Percentiles rank a stretch among this genome's conserved stretches.
These are phyloP conservation scores for Erysimum cheiri DNA, from an alignment of 441 rosid species.

Conservation along the genomic window DNA sequence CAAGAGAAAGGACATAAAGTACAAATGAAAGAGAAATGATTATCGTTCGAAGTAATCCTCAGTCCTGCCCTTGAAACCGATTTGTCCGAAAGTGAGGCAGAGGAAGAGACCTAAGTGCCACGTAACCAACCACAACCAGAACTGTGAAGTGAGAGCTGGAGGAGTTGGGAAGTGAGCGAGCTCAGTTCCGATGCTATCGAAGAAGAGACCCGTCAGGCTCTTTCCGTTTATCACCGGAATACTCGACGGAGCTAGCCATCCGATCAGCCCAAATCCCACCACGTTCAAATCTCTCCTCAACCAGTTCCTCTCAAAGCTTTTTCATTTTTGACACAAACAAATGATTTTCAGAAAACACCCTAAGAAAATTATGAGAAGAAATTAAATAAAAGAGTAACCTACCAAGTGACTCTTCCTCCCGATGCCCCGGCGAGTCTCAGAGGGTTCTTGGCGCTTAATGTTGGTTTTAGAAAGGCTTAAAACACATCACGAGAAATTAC, in stretches of 20 bases:
- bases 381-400: conserved; percentile 17
- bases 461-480: conserved; percentile 66
- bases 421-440: conserved; percentile 53
- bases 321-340: conserved; percentile 4
- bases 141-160: conserved; percentile 75
- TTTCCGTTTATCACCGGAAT: conserved; percentile 80
- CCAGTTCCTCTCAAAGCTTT: conserved; percentile 89
- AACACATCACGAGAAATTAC: not conserved
- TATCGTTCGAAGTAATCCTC: conserved; percentile 66
- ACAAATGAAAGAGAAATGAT: conserved; percentile 8
- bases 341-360: not conserved
- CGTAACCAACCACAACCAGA: conserved; percentile 82
- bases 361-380: not conserved
- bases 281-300: conserved; percentile 75
- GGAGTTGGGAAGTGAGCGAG: conserved; percentile 89
- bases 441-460: conserved; percentile 61
- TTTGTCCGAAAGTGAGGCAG: conserved; percentile 90
- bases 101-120: conserved; percentile 90
- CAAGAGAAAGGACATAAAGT: conserved; percentile 23
- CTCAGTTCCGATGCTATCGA: conserved; percentile 88
- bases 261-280: conserved; percentile 86
- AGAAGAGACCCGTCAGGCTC: conserved; percentile 88
- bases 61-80: conserved; percentile 92
- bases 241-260: conserved; percentile 94
- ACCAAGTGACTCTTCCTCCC: conserved; percentile 79